A percentile compares a stretch with the other conserved stretches of the same genome.
These are phyloP conservation scores for Ascosphaera apis DNA, from an alignment of 2,329 filamentous ascomycete genomes.

Conservation along the genomic window DNA sequence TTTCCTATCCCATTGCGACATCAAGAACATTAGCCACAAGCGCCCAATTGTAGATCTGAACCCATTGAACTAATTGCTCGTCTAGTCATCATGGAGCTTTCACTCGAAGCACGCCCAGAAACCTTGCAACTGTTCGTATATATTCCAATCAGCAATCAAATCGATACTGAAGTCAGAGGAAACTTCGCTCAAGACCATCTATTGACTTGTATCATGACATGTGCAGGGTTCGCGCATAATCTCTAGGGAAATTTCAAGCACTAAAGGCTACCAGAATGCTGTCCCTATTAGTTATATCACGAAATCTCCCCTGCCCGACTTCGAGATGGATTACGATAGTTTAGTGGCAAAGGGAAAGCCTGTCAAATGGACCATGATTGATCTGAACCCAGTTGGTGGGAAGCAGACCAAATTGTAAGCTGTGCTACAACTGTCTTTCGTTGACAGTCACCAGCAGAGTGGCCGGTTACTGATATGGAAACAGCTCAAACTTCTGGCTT, in stretches of 20 bases:
- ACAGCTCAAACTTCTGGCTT: constrained; percentile 4
- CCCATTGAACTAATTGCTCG: no score
- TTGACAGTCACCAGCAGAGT: background rate
- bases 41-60: no score
- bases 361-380: constrained; percentile 1
- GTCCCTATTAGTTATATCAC: background rate
- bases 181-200: background rate
- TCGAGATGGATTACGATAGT: background rate
- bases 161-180: no score
- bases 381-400: constrained; percentile 1
- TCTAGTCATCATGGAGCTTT: background rate
- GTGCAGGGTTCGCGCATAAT: background rate
- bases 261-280: background rate
- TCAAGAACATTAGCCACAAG: no score
- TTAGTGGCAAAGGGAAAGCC: background rate
- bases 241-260: background rate
- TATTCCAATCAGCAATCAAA: no score
- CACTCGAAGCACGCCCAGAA: background rate
- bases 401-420: constrained; percentile 1
- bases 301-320: background rate
- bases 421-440: background rate
- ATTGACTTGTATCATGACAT: background rate
- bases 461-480: background rate
- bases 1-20: no score
- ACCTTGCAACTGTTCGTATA: background rate